These are phyloP conservation scores for Fusarium sp. DNA, from an alignment of 2,329 filamentous ascomycete species.

Conservation along the genomic window DNA sequence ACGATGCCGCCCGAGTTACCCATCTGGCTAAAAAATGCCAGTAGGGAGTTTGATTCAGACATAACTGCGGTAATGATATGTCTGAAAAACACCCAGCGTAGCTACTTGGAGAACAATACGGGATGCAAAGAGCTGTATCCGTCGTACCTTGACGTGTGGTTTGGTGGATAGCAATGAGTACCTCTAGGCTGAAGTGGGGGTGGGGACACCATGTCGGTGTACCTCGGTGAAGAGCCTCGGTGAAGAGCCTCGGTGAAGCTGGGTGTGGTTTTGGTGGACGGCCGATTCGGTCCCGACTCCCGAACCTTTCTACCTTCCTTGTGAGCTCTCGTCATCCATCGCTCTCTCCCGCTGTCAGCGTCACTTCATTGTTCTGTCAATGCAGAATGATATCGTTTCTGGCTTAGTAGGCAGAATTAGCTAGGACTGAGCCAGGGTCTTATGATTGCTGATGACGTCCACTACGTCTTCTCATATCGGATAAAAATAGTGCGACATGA, in stretches of 20 bases:
- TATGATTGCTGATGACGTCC: neutral
- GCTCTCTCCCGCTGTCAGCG: neutral
- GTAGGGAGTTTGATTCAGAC: conserved; percentile 52
- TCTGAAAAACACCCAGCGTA: neutral
- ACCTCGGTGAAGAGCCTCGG: neutral
- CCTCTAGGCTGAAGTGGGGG: conserved; percentile 38
- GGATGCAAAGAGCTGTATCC: conserved; percentile 38
- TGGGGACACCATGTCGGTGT: conserved; percentile 16
- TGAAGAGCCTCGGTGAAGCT: neutral
- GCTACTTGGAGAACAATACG: conserved; percentile 10
- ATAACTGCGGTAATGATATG: conserved; percentile 49
- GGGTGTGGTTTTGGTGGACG: conserved; percentile 3
- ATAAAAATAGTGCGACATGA: neutral
- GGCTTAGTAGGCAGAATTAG: neutral
- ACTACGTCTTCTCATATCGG: neutral
- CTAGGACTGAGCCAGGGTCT: neutral
- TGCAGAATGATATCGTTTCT: neutral
- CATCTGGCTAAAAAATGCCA: conserved; percentile 62
- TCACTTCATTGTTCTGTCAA: conserved; percentile 1
- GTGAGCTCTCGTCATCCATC: no score
- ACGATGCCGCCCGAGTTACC: conserved; percentile 60
- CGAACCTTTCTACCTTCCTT: neutral
- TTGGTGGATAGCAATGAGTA: conserved; percentile 26
- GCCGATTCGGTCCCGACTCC: neutral
- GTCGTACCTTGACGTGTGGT: conserved; percentile 42